phyloP scores from a whole-genome alignment of 1,139 yeast species.

The Tardiomyces digboiensis region DNA sequence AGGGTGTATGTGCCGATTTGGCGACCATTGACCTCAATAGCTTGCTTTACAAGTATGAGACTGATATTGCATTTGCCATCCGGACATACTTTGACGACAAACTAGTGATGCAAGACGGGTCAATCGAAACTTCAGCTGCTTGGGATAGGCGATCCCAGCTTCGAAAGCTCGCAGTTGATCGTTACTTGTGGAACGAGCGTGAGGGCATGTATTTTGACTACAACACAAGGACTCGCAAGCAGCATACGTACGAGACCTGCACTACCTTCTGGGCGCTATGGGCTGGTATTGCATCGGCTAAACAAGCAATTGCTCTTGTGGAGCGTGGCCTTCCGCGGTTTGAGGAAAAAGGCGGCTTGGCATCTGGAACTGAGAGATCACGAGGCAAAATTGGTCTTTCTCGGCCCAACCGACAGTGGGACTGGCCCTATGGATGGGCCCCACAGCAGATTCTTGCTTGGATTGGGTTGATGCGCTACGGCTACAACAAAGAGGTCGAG shows the following conservation, averaged over 20 bases:
- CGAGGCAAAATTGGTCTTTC: slow-evolving; percentile 63
- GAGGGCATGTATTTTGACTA: slow-evolving; percentile 81
- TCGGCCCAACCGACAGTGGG: slow-evolving; percentile 94
- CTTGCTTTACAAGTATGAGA: slow-evolving; percentile 81
- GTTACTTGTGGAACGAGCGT: slow-evolving; percentile 78
- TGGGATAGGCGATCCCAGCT: slow-evolving; percentile 53
- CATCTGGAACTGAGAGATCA: slow-evolving; percentile 70
- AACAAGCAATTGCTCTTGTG: slow-evolving; percentile 65
- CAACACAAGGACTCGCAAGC: slow-evolving; percentile 48
- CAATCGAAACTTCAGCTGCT: slow-evolving; percentile 38
- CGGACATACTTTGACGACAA: slow-evolving; percentile 45
- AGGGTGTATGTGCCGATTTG: slow-evolving; percentile 79
- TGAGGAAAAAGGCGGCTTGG: slow-evolving; percentile 86
- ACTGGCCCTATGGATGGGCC: slow-evolving; percentile 97
- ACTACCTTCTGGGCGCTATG: slow-evolving; percentile 92
- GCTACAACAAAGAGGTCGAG: slow-evolving; percentile 54
- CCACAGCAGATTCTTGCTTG: slow-evolving; percentile 96
- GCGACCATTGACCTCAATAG: slow-evolving; percentile 91
- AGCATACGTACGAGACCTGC: slow-evolving; percentile 71
- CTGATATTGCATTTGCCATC: slow-evolving; percentile 66
- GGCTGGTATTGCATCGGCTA: slow-evolving; percentile 63
- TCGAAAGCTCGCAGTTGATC: slow-evolving; percentile 50
- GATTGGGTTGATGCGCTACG: slow-evolving; percentile 75
- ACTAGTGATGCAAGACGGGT: slow-evolving; percentile 32
- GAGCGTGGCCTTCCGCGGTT: slow-evolving; percentile 53